These are phyloP conservation scores for Vigna nakashimae DNA, from an alignment of 306 rosid species.

Conservation along the genomic window DNA sequence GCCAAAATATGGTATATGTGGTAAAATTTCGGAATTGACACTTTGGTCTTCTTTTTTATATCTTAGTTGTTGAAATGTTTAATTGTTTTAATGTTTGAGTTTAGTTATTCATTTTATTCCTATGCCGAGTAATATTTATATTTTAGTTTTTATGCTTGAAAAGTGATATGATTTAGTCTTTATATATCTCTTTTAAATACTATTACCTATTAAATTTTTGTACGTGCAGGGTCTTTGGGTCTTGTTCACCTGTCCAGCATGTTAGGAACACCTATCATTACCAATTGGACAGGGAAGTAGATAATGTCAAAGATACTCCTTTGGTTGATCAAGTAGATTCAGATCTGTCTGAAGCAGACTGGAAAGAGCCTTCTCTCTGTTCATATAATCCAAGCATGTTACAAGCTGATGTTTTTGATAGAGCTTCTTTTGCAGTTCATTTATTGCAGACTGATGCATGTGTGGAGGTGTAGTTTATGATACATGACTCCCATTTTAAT, in stretches of 20 bases:
- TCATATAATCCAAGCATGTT: not conserved
- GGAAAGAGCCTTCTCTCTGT: not conserved
- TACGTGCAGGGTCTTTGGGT: not conserved
- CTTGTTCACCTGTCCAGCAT: not conserved
- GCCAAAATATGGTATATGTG: not conserved
- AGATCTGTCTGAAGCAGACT: not conserved
- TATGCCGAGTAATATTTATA: not conserved
- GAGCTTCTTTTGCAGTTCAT: not conserved
- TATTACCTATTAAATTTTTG: not conserved
- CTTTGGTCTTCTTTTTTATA: not conserved
- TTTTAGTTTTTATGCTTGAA: too few relatives aligned
- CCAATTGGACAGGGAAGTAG: not conserved
- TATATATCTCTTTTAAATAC: not conserved
- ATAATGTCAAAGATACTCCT: not conserved
- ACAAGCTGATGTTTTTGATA: not conserved
- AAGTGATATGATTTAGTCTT: too few relatives aligned
- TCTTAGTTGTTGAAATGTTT: not conserved
- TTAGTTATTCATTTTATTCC: too few relatives aligned
- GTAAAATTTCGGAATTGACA: not conserved
- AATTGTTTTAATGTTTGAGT: not conserved
- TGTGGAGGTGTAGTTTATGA: not conserved
- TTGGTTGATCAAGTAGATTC: not conserved
- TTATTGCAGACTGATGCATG: slow-evolving; percentile 5
- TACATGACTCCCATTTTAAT: not conserved
- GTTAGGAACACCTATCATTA: not conserved